Conservation (phyloP, 495 filamentous ascomycete genomes). For the Aspergillus funiculosus region DNA sequence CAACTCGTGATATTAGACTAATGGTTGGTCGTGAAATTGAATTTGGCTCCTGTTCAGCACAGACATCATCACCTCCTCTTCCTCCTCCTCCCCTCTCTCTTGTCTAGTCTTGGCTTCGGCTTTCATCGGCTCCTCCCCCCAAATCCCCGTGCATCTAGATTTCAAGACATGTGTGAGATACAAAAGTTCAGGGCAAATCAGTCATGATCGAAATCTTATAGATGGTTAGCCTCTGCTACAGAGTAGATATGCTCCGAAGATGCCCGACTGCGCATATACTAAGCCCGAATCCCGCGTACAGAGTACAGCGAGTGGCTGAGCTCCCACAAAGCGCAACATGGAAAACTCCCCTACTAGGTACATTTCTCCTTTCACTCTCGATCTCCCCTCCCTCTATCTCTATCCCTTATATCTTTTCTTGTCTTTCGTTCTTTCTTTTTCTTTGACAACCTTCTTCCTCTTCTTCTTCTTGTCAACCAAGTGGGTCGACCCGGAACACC, state of each 20-base stretch:
- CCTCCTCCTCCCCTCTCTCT: constrained; percentile 5
- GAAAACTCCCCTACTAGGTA: constrained; percentile 7
- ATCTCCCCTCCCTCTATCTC: background rate
- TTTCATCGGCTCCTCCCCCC: constrained; percentile 10
- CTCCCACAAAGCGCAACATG: constrained; percentile 7
- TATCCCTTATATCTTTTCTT: too few species aligned
- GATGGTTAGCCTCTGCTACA: constrained; percentile 15
- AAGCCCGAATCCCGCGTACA: too few species aligned
- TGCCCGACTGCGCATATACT: constrained; percentile 15
- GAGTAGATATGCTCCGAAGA: constrained; percentile 12
- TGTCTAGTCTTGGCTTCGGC: constrained; percentile 13
- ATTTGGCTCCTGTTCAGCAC: constrained; percentile 15
- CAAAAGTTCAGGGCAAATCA: constrained; percentile 6
- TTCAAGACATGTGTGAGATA: constrained; percentile 4
- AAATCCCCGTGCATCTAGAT: constrained; percentile 10
- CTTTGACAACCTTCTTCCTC: too few species aligned
- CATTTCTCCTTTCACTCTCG: constrained; percentile 2
- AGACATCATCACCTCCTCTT: constrained; percentile 12
- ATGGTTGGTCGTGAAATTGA: constrained; percentile 4
- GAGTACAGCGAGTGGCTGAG: constrained; percentile 12
- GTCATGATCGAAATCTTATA: constrained; percentile 8
- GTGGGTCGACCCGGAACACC: background rate
- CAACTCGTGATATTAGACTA: too few species aligned
- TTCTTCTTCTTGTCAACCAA: too few species aligned
- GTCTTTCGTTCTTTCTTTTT: too few species aligned